phyloP scores from a whole-genome alignment of 495 filamentous ascomycete genomes.

The Tuber aestivum region DNA sequence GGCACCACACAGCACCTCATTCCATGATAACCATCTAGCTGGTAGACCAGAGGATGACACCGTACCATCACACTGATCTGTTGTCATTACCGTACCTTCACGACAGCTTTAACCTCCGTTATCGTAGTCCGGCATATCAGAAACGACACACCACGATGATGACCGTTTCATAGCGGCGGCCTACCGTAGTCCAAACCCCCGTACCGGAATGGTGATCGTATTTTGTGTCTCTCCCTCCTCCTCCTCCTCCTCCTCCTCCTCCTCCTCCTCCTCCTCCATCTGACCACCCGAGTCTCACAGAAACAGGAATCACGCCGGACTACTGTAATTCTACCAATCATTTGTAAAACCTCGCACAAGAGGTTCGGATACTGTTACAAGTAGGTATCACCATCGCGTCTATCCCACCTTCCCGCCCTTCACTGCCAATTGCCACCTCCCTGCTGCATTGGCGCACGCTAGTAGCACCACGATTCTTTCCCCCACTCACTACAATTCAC shows the following conservation, averaged over 20 bases:
- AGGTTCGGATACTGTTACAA: not conserved
- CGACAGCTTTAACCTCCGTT: not conserved
- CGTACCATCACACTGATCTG: not conserved
- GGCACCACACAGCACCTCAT: not conserved
- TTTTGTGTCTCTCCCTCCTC: not conserved
- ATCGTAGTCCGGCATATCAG: too few relatives aligned
- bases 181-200: not conserved
- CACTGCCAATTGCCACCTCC: not conserved
- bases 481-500: not conserved
- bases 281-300: not conserved
- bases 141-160: not conserved
- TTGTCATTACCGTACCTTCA: not conserved
- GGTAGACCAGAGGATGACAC: not conserved
- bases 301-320: not conserved
- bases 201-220: not conserved
- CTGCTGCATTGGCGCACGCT: not conserved
- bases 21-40: not conserved
- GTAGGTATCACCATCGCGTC: not conserved
- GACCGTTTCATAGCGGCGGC: not conserved
- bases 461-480: not conserved
- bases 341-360: not conserved
- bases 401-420: not conserved
- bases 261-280: not conserved
- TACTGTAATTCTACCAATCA: not conserved
- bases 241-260: not conserved